Base-by-base conservation (phyloP, 345 rosid species). In the Erodium maritimum region DNA sequence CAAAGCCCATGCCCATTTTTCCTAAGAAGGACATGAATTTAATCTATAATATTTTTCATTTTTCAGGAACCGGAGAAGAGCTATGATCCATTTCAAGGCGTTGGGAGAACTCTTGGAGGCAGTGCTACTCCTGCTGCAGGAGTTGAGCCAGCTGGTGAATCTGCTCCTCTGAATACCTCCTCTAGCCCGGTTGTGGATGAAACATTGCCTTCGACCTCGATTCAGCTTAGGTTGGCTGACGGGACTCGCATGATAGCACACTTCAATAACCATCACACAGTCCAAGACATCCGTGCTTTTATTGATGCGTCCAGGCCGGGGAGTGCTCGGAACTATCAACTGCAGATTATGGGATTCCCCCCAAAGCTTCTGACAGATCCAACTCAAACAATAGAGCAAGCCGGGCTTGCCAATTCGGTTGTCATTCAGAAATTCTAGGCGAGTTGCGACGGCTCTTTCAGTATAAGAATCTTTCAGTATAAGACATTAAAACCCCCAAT, bases 271-370 rank as follows among this genome's bases (percentile, higher is more conserved):
- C 82, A 76, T 69, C 96, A 88, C 63, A 86, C 87, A 0, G 61
- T 91, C 62, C 73, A 68, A 5, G 84, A 84, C 54, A 73, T 91
- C 68, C 88, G 82, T 22, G 65, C 67, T 42, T 82, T 80, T 61
- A 82, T 90, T 11, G 82, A 85, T 52, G 65, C 79, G 34, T 84
- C 95, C 48, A 73, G 95, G 53, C 83, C 93, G 4, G 88, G 80
- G 33, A 70, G 53, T 60, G 76, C 78, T 16, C 67, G 62, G 19
- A 79, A 74, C 61, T 91, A 88, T 70, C 87, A 66, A 45, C 84
- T 91, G 75, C 97, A 84, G 73, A 64, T 84, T 64, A 91, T 91
- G 97, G 97, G 98, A 21, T 88, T 91, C 73, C 98, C 98, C 37
- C 98, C 98, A 0, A 91, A 86, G 82, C 74, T 81, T 63, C 93